A percentile compares a stretch with the other conserved stretches of the same genome.
Evolutionary conservation across 2,329 filamentous ascomycete species (phyloP).

Genomic region (Cladosporium austrohemisphaericum): DNA sequence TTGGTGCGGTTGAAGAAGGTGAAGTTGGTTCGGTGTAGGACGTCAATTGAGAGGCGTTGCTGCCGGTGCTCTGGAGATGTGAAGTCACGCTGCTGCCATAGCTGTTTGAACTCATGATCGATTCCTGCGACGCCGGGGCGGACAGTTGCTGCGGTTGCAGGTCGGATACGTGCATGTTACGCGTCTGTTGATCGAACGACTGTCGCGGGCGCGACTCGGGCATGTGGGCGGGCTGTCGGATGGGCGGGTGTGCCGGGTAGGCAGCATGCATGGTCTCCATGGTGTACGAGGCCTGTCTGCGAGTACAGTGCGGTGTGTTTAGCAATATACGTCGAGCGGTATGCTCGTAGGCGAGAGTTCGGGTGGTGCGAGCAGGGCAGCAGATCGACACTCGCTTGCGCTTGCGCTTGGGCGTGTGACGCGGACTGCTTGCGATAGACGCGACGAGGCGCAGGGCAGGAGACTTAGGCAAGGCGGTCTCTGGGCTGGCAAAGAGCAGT

Average conservation of each 20-base stretch:
- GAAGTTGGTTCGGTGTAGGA: constrained; percentile 30
- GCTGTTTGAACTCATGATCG: constrained; percentile 26
- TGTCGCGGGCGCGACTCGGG: constrained; percentile 12
- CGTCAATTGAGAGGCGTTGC: constrained; percentile 30
- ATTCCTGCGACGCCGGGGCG: constrained; percentile 31
- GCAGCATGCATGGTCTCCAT: constrained; percentile 21
- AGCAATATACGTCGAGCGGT: not conserved
- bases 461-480: too few species aligned
- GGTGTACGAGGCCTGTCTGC: not conserved
- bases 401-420: constrained; percentile 2
- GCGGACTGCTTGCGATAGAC: constrained; percentile 3
- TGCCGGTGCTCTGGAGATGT: constrained; percentile 23
- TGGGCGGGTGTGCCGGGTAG: constrained; percentile 17
- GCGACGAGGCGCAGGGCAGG: too few species aligned
- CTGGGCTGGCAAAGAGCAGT: too few species aligned
- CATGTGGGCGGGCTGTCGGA: constrained; percentile 4
- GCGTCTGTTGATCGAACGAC: constrained; percentile 22
- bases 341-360: constrained; percentile 5
- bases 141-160: constrained; percentile 22
- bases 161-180: constrained; percentile 21
- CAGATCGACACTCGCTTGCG: constrained; percentile 1
- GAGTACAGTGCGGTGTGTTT: not conserved
- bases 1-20: constrained; percentile 21
- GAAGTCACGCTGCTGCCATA: constrained; percentile 22
- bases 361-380: constrained; percentile 9